A percentile compares a stretch with the other conserved stretches of the same genome.
These are phyloP conservation scores for Dipteronia dyeriana DNA, from an alignment of 345 rosid genomes.

Conservation along the genomic window DNA sequence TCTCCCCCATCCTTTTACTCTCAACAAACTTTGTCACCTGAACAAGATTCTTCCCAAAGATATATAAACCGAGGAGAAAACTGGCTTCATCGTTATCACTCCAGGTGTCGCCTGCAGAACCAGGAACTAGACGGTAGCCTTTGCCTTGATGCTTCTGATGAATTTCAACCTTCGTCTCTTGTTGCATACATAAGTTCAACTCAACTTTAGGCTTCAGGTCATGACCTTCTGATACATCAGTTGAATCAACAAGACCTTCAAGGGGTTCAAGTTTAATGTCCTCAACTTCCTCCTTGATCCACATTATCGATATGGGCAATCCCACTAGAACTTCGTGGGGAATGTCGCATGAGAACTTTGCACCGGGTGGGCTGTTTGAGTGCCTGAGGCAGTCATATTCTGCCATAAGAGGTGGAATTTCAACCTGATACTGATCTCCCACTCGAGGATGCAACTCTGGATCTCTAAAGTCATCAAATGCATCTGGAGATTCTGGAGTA, in stretches of 20 bases:
- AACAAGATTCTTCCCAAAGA: constrained; percentile 62
- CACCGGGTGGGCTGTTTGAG: constrained; percentile 18
- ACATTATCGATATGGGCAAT: constrained; percentile 50
- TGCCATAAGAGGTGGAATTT: constrained; percentile 45
- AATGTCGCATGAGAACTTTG: constrained; percentile 10
- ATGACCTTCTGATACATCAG: constrained; percentile 11
- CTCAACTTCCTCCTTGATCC: constrained; percentile 38
- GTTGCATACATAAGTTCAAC: constrained; percentile 19
- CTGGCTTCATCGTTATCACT: constrained; percentile 36
- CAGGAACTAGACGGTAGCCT: constrained; percentile 38
- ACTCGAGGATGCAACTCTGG: constrained; percentile 54
- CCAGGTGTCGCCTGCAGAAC: constrained; percentile 35
- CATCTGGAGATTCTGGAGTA: constrained; percentile 34
- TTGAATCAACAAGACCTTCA: constrained; percentile 20
- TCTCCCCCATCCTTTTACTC: constrained; percentile 47
- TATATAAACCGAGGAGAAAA: constrained; percentile 62
- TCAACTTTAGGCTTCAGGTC: constrained; percentile 24
- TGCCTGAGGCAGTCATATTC: constrained; percentile 20
- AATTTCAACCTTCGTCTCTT: constrained; percentile 22
- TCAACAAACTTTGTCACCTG: constrained; percentile 49
- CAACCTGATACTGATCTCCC: constrained; percentile 56
- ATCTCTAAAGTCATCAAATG: constrained; percentile 38
- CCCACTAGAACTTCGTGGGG: constrained; percentile 36
- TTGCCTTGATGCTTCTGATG: constrained; percentile 18
- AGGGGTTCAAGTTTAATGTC: constrained; percentile 23